These are phyloP conservation scores for Boehmeria nivea DNA, from an alignment of 306 rosid genomes.

Conservation along the genomic window DNA sequence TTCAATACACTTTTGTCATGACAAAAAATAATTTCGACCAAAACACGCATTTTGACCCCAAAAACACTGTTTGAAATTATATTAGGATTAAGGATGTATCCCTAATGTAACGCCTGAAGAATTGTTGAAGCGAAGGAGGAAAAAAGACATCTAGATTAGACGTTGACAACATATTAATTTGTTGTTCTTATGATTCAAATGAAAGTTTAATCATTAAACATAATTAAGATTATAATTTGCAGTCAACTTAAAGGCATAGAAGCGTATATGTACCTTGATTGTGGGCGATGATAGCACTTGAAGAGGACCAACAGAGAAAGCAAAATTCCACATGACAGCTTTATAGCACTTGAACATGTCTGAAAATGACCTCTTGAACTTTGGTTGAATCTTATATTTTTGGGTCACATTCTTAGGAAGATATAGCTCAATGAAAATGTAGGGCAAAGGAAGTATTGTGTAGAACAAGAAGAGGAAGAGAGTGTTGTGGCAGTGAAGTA, in stretches of 20 bases:
- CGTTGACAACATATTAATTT: no score
- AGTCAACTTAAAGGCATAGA: background rate
- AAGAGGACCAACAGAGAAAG: slow-evolving; percentile 48
- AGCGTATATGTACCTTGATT: slow-evolving; percentile 26
- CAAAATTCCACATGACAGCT: slow-evolving; percentile 36
- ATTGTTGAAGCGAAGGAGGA: no score
- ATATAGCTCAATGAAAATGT: slow-evolving; percentile 23
- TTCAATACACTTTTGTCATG: no score
- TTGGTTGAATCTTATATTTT: slow-evolving; percentile 50
- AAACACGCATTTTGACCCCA: no score
- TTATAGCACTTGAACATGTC: slow-evolving; percentile 49
- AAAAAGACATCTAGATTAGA: no score
- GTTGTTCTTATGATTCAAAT: no score
- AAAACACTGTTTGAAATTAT: no score
- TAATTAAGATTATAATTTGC: no score
- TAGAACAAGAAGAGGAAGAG: slow-evolving; percentile 39
- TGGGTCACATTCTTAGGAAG: slow-evolving; percentile 25
- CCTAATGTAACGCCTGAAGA: no score
- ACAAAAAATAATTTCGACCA: no score
- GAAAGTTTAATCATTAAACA: no score
- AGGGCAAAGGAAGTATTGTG: slow-evolving; percentile 42
- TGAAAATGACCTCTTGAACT: slow-evolving; percentile 17
- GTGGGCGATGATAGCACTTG: slow-evolving; percentile 47
- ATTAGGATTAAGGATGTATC: no score
- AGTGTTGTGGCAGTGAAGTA: slow-evolving; percentile 47